Evolutionary conservation across 179 eudicot species (phyloP).

Genomic region (Silene vulgaris): DNA sequence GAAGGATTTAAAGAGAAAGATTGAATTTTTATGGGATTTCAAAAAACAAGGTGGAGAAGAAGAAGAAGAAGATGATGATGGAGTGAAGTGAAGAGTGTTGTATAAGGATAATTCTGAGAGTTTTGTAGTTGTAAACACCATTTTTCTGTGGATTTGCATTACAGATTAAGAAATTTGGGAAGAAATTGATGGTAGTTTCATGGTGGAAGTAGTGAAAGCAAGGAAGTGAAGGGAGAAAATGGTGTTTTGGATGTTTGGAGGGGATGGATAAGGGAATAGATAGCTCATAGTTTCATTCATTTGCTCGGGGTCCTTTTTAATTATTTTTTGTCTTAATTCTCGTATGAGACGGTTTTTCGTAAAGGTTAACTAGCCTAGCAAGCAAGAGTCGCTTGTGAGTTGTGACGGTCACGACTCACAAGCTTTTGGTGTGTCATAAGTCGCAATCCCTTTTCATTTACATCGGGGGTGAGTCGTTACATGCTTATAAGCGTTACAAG

Average conservation of each 20-base stretch:
- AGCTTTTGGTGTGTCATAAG: no score
- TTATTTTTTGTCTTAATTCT: no score
- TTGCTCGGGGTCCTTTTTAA: no score
- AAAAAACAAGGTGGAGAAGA: slow-evolving; percentile 27
- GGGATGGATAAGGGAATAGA: neutral
- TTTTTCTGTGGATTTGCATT: slow-evolving; percentile 31
- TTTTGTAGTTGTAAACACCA: slow-evolving; percentile 45
- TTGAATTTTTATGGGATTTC: slow-evolving; percentile 30
- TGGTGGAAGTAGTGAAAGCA: neutral
- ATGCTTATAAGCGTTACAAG: no score
- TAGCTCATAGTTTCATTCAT: no score
- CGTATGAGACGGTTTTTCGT: no score
- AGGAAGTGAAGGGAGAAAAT: neutral
- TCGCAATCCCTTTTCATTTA: no score
- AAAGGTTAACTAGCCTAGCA: no score
- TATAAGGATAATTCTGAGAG: slow-evolving; percentile 45
- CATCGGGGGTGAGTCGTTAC: no score
- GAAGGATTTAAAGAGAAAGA: slow-evolving; percentile 33
- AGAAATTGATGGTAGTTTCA: slow-evolving; percentile 20
- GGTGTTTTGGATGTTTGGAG: neutral
- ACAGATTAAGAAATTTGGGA: slow-evolving; percentile 14
- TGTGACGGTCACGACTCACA: no score
- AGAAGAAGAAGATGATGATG: slow-evolving; percentile 19
- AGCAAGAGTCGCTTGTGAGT: no score
- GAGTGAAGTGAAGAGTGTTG: slow-evolving; percentile 25